Conservation (phyloP, 345 rosid species). For the Linum lewisii region DNA sequence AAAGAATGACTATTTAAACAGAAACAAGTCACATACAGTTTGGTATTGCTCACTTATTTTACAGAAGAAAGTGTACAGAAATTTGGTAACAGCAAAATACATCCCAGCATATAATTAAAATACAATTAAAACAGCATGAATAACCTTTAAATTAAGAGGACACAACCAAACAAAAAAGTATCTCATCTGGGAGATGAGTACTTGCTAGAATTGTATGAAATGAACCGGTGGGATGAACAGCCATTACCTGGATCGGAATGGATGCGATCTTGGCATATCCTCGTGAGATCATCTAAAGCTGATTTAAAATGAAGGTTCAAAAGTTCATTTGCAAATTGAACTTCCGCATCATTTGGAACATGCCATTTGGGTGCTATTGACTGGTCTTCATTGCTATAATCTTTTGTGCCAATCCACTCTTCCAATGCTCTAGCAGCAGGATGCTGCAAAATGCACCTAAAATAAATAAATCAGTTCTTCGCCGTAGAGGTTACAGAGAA, state of each 20-base stretch:
- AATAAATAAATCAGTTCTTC: constrained; percentile 18
- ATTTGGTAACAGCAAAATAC: not conserved
- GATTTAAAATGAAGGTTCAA: constrained; percentile 75
- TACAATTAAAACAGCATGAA: not conserved
- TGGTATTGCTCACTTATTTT: too few species aligned
- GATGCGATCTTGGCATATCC: constrained; percentile 62
- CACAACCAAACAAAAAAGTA: too few species aligned
- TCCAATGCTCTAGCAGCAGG: constrained; percentile 76
- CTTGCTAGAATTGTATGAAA: too few species aligned
- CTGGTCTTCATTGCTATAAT: constrained; percentile 43
- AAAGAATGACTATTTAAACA: not conserved
- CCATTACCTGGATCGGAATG: constrained; percentile 75
- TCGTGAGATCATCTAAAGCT: constrained; percentile 77
- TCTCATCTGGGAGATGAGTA: too few species aligned
- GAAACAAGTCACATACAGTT: not conserved
- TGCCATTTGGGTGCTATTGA: constrained; percentile 68
- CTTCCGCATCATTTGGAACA: constrained; percentile 73
- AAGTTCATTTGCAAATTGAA: constrained; percentile 93
- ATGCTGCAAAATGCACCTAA: constrained; percentile 63
- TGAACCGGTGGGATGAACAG: not conserved
- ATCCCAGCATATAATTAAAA: not conserved
- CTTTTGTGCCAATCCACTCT: constrained; percentile 91
- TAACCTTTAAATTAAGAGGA: not conserved
- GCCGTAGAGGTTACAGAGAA: constrained; percentile 1
- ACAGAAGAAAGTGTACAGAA: too few species aligned